A percentile compares a stretch with the other conserved stretches of the same genome.
These are phyloP conservation scores for Flaveria linearis DNA, from an alignment of 129 eudicot genomes.

Conservation along the genomic window DNA sequence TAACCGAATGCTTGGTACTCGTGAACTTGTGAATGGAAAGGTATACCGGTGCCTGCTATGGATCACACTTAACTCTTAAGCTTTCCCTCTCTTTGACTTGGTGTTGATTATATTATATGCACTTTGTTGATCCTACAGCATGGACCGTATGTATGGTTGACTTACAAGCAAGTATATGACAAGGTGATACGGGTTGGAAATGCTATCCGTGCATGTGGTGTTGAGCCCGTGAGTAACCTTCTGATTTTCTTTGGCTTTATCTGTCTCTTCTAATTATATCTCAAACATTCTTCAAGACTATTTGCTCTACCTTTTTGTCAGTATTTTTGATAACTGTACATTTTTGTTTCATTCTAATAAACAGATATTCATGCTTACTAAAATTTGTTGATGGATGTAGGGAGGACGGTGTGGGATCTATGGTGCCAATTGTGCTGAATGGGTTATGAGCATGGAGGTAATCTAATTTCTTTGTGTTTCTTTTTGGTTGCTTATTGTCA, in stretches of 20 bases:
- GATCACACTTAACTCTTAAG: not conserved
- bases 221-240: slow-evolving; percentile 58
- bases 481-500: slow-evolving; percentile 6
- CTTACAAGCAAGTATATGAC: slow-evolving; percentile 86
- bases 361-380: not conserved
- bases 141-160: slow-evolving; percentile 80
- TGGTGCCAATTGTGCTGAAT: slow-evolving; percentile 87
- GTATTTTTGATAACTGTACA: not conserved
- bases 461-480: not conserved
- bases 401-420: slow-evolving; percentile 90
- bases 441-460: slow-evolving; percentile 98
- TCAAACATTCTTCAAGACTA: slow-evolving; percentile 5
- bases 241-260: slow-evolving; percentile 12
- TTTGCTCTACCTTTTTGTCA: not conserved
- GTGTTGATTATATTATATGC: slow-evolving; percentile 17
- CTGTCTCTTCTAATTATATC: not conserved
- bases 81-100: not conserved
- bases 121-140: slow-evolving; percentile 45
- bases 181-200: slow-evolving; percentile 68
- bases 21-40: slow-evolving; percentile 79
- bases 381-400: slow-evolving; percentile 39
- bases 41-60: slow-evolving; percentile 38
- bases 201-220: slow-evolving; percentile 76
- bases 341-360: not conserved
- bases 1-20: slow-evolving; percentile 88